Evolutionary conservation across 345 rosid genomes (phyloP).

Genomic region (Clarkia xantiana): DNA sequence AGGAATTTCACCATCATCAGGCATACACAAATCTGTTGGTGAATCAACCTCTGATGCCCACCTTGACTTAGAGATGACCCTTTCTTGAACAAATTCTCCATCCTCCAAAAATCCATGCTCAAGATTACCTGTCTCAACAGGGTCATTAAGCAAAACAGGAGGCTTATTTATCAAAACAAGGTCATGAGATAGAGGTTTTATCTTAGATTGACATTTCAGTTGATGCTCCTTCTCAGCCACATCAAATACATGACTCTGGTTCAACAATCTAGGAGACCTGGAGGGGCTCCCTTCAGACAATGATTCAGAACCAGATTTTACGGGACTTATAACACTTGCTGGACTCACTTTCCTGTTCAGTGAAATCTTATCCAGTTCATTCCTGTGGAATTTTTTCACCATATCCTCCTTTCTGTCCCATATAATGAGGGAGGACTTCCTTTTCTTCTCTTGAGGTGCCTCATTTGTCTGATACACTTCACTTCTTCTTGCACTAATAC

Average conservation of each 20-base stretch:
- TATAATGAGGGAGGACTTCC: constrained; percentile 44
- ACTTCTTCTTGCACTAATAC: constrained; percentile 15
- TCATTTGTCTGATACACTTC: constrained; percentile 14
- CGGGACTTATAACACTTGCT: constrained; percentile 9
- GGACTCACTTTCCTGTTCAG: constrained; percentile 13
- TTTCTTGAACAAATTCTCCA: constrained; percentile 22
- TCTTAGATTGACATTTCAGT: too few relatives aligned
- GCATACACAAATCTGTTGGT: constrained; percentile 10
- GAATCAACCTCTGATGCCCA: constrained; percentile 46
- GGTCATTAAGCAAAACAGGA: constrained; percentile 1
- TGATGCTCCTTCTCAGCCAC: not conserved
- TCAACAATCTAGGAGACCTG: constrained; percentile 5
- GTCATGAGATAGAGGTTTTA: too few relatives aligned
- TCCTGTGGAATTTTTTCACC: constrained; percentile 12
- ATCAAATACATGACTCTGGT: constrained; percentile 9
- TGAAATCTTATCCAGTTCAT: constrained; percentile 12
- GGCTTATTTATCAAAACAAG: too few relatives aligned
- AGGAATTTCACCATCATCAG: constrained; percentile 13
- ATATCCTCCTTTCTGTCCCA: constrained; percentile 31
- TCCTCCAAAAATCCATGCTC: constrained; percentile 24
- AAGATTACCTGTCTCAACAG: constrained; percentile 11
- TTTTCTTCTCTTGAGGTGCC: constrained; percentile 25
- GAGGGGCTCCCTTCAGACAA: constrained; percentile 8
- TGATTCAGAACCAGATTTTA: constrained; percentile 4
- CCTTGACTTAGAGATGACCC: constrained; percentile 37